These are phyloP conservation scores for Xanthoparmelia taractica DNA, from an alignment of 495 filamentous ascomycete genomes.

Conservation along the genomic window DNA sequence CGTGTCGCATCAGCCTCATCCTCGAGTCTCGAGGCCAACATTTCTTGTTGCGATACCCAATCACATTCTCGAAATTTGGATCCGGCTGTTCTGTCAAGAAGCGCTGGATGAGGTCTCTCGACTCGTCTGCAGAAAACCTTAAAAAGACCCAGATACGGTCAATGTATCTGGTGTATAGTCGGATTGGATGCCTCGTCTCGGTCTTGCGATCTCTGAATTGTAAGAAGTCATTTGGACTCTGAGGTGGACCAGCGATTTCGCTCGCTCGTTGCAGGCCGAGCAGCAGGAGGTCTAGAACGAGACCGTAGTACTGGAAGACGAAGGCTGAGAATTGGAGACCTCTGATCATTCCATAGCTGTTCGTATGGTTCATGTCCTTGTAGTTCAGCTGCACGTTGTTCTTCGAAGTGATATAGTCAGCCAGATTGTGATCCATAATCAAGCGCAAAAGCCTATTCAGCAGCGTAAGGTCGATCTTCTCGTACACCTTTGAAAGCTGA, in stretches of 20 bases:
- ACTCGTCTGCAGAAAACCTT: slow-evolving; percentile 87
- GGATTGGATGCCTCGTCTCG: slow-evolving; percentile 87
- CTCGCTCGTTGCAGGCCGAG: slow-evolving; percentile 90
- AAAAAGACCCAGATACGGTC: slow-evolving; percentile 99
- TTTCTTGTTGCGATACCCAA: slow-evolving; percentile 98
- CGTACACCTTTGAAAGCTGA: slow-evolving; percentile 95
- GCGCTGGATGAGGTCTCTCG: slow-evolving; percentile 89
- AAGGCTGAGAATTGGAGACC: slow-evolving; percentile 97
- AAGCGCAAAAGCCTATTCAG: slow-evolving; percentile 86
- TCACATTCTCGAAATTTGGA: slow-evolving; percentile 99
- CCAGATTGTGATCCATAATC: slow-evolving; percentile 99
- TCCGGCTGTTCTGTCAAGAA: slow-evolving; percentile 98
- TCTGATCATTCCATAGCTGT: slow-evolving; percentile 96
- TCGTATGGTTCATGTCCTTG: slow-evolving; percentile 99
- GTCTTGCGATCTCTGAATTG: slow-evolving; percentile 90
- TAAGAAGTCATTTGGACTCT: slow-evolving; percentile 94
- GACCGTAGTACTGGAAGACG: slow-evolving; percentile 97
- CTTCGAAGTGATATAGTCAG: slow-evolving; percentile 98
- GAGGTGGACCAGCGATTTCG: slow-evolving; percentile 95
- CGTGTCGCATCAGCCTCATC: slow-evolving; percentile 98
- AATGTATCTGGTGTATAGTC: slow-evolving; percentile 94
- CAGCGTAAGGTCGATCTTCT: slow-evolving; percentile 97
- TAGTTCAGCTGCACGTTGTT: slow-evolving; percentile 99
- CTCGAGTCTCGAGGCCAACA: slow-evolving; percentile 97
- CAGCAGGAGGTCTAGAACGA: slow-evolving; percentile 89